These are phyloP conservation scores for Leccinum variabile DNA, from an alignment of 1,284 basidiomycete species.

Conservation along the genomic window DNA sequence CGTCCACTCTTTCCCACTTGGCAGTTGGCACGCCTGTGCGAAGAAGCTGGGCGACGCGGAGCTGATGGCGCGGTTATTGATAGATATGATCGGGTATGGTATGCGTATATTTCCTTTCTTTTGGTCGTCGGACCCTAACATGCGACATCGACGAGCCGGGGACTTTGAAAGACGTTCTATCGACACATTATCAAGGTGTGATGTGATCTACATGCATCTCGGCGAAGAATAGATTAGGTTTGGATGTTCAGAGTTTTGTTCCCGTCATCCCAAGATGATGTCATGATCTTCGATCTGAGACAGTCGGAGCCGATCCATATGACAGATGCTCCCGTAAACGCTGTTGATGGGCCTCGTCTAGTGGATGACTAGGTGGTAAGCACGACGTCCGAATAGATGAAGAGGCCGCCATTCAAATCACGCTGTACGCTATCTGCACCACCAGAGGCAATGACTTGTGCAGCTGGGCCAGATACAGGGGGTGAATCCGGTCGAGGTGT, in stretches of 20 bases:
- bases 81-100: conserved; percentile 90
- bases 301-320: conserved; percentile 64
- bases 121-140: conserved; percentile 2
- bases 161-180: conserved; percentile 56
- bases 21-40: conserved; percentile 85
- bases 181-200: conserved; percentile 36
- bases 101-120: not conserved
- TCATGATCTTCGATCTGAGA: conserved; percentile 63
- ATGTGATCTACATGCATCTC: not conserved
- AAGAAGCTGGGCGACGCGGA: conserved; percentile 75
- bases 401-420: conserved; percentile 66
- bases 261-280: conserved; percentile 54
- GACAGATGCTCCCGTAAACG: not conserved
- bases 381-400: not conserved
- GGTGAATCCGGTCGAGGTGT: conserved; percentile 22
- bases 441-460: no score
- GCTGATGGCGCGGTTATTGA: conserved; percentile 65
- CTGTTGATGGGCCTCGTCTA: not conserved
- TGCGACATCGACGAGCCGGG: conserved; percentile 48
- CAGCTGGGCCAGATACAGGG: not conserved
- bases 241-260: conserved; percentile 56
- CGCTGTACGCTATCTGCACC: no score
- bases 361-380: not conserved
- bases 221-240: not conserved
- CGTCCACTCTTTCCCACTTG: no score